Conservation (phyloP, 2,329 filamentous ascomycete species). For the Coniella vitis region DNA sequence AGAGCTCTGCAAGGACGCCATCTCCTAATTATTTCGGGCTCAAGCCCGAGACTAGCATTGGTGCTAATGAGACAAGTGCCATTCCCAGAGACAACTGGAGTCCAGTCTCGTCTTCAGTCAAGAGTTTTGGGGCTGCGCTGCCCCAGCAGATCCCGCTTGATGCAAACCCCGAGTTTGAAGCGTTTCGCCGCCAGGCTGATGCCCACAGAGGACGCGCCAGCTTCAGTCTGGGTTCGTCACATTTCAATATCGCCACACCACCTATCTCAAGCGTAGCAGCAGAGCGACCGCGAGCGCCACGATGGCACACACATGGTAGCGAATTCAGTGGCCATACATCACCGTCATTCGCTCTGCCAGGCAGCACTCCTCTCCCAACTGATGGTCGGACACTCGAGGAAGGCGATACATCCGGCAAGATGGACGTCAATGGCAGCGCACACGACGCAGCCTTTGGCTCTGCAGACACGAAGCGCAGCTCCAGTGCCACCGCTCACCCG, state of each 20-base stretch:
- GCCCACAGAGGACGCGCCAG: conserved; percentile 43
- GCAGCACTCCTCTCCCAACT: not conserved
- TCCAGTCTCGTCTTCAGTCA: conserved; percentile 61
- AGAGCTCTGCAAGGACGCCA: conserved; percentile 38
- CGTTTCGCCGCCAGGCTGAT: conserved; percentile 68
- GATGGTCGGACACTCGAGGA: too few relatives aligned
- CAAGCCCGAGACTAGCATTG: conserved; percentile 52
- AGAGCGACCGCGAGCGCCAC: conserved; percentile 35
- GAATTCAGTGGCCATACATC: conserved; percentile 21
- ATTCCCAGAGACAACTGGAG: conserved; percentile 69
- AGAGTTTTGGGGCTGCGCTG: conserved; percentile 60
- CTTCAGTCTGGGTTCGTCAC: conserved; percentile 39
- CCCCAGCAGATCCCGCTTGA: conserved; percentile 66
- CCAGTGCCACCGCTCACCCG: conserved; percentile 38
- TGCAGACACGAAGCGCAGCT: conserved; percentile 47
- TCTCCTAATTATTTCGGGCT: conserved; percentile 89
- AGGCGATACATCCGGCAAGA: conserved; percentile 21
- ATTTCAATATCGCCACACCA: conserved; percentile 32
- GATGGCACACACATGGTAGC: conserved; percentile 43
- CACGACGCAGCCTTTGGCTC: conserved; percentile 51
- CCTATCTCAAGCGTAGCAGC: conserved; percentile 22
- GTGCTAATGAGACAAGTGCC: conserved; percentile 56
- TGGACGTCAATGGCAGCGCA: conserved; percentile 38
- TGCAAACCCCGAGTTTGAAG: conserved; percentile 75
- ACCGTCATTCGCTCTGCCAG: conserved; percentile 4